Evolutionary conservation across 116 monocot genomes (phyloP).

Genomic region (Iris pallida): DNA sequence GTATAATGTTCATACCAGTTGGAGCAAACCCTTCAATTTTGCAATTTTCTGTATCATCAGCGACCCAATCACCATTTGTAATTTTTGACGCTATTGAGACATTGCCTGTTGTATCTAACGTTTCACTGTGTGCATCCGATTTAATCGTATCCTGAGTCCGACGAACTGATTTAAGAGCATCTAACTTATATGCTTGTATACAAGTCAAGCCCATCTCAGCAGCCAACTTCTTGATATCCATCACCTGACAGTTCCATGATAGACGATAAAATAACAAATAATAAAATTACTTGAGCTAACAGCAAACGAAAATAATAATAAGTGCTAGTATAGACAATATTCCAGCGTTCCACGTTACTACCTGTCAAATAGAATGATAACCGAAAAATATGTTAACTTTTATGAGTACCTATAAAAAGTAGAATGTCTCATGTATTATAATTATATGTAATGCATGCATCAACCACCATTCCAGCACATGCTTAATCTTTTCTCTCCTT

Average conservation of each 20-base stretch:
- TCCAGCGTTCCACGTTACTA: no score
- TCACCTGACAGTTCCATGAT: conserved; percentile 56
- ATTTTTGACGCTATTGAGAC: background rate
- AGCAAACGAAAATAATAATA: background rate
- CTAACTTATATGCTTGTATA: conserved; percentile 78
- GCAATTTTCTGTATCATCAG: conserved; percentile 1
- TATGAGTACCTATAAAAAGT: background rate
- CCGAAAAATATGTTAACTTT: background rate
- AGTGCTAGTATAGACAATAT: background rate
- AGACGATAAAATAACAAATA: background rate
- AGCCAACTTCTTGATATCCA: conserved; percentile 69
- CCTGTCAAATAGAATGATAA: background rate
- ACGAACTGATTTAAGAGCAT: conserved; percentile 77
- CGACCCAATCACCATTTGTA: background rate
- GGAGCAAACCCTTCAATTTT: conserved; percentile 1
- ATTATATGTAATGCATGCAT: no score
- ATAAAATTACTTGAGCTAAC: background rate
- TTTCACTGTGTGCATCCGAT: conserved; percentile 11
- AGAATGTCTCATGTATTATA: no score
- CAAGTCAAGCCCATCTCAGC: conserved; percentile 91
- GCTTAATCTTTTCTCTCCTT: no score
- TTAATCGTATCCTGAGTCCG: conserved; percentile 11
- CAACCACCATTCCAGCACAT: no score
- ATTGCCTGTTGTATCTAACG: conserved; percentile 5
- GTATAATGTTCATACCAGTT: conserved; percentile 18